These are phyloP conservation scores for Sphaerulina musiva DNA, from an alignment of 2,329 filamentous ascomycete genomes.

Conservation along the genomic window DNA sequence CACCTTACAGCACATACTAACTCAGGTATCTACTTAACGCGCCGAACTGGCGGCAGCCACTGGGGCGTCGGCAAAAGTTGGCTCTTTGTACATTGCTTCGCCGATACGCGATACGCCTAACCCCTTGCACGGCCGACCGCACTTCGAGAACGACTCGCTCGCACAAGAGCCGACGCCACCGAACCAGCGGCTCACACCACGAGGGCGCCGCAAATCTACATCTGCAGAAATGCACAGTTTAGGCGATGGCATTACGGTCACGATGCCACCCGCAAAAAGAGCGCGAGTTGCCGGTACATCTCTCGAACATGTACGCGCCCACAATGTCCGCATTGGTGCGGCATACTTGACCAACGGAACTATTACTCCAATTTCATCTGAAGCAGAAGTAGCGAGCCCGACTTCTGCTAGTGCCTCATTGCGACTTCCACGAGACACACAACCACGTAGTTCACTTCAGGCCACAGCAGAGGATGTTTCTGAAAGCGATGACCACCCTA, in stretches of 20 bases:
- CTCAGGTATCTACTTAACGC: not conserved
- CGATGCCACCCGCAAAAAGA: not conserved
- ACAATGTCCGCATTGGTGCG: not conserved
- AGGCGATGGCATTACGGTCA: not conserved
- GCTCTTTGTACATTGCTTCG: not conserved
- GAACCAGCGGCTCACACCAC: not conserved
- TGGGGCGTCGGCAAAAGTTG: no score
- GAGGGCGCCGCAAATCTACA: no score
- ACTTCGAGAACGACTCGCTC: not conserved
- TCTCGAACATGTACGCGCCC: not conserved
- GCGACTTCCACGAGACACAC: not conserved
- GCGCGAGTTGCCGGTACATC: not conserved
- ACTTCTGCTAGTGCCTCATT: not conserved
- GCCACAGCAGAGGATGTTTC: not conserved
- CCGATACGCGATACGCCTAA: not conserved
- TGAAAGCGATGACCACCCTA: not conserved
- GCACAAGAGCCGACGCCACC: not conserved
- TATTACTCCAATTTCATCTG: not conserved
- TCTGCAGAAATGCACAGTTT: not conserved
- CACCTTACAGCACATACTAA: not conserved
- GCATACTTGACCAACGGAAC: not conserved
- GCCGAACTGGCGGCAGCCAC: not conserved
- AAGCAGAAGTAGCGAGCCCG: not conserved
- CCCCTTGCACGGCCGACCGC: not conserved
- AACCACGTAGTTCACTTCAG: not conserved